Percentiles rank a stretch among this genome's conserved stretches.
These are phyloP conservation scores for Pythium diclinum DNA, from an alignment of 352 stramenopile genomes.

Conservation along the genomic window DNA sequence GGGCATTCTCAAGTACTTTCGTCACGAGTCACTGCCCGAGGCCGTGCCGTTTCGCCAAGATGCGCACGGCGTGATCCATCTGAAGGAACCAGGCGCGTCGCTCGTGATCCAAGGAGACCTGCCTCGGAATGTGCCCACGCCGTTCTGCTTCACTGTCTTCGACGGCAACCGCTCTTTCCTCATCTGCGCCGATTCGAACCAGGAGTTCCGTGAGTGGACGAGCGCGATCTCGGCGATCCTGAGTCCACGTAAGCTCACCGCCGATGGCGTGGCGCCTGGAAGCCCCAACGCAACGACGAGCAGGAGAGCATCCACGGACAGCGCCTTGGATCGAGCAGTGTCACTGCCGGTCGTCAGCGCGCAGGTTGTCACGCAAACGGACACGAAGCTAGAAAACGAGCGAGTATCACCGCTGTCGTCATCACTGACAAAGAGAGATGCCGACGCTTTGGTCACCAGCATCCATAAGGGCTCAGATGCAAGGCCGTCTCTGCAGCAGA, in stretches of 20 bases:
- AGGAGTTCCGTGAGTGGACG: slow-evolving; percentile 76
- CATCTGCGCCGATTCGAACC: slow-evolving; percentile 64
- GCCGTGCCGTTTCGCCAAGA: slow-evolving; percentile 50
- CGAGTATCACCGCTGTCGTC: neutral
- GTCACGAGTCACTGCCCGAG: slow-evolving; percentile 57
- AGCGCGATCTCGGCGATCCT: slow-evolving; percentile 67
- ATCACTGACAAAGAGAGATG: neutral
- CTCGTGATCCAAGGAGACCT: slow-evolving; percentile 74
- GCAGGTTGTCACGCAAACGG: neutral
- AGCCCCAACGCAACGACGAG: neutral
- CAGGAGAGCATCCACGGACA: slow-evolving; percentile 11
- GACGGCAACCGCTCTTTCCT: slow-evolving; percentile 39
- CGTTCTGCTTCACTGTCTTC: slow-evolving; percentile 75
- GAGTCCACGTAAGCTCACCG: slow-evolving; percentile 31
- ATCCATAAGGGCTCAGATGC: neutral
- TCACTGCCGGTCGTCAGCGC: neutral
- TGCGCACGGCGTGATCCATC: slow-evolving; percentile 47
- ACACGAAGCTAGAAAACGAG: neutral
- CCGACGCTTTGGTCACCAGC: neutral
- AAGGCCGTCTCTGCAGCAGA: slow-evolving; percentile 12
- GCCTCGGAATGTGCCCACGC: slow-evolving; percentile 61
- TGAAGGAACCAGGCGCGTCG: slow-evolving; percentile 48
- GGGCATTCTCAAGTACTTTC: slow-evolving; percentile 71
- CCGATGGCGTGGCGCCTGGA: neutral
- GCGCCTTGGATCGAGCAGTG: slow-evolving; percentile 9